Evolutionary conservation across 495 filamentous ascomycete species (phyloP), one percentile per base, ranked within the genome.

Genomic region (Penicillium verhagenii): DNA sequence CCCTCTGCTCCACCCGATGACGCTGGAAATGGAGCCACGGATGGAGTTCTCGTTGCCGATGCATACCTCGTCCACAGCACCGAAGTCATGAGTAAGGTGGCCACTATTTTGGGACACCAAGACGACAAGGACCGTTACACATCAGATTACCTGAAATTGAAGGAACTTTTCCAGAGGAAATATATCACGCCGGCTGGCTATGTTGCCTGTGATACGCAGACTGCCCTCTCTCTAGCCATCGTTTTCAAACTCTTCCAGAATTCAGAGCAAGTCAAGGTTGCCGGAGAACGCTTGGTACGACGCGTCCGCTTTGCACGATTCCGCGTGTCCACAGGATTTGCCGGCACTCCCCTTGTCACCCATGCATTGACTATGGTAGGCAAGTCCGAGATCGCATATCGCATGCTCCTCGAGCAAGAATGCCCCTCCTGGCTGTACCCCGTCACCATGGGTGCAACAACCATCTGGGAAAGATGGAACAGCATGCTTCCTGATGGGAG

Each of bases 401-500:
- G 69, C 7, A 77, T 77, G 74, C 57, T 77, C 13, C 63, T 69
- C 48, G 47, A 79, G 65, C 70, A 71, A 18, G 57, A 48, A 14
- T 63, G 74, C 24, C 75, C 80, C 1, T 79, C 70, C 7, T 82
- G 79, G 79, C 58, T 83, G 38, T 82, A 80, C 59, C 79, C 76
- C 5, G 69, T 84, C 18, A 67, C 63, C 2, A 77, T 80, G 74
- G 74, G 72, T 7, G 80, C 73, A 0, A 84, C 82, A 0, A 81
- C 80, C 2, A 74, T 76, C 1, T 83, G 79, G 81, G 81, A 85
- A 61, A 68, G 82, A 5, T 83, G 82, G 81, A 76, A 83, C 51
- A 76, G 71, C 25, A 73, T 85, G 57, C 66, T 81, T 3, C 73
- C 76, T 0, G 70, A 83, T 56, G 79, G 80, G 1, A 67, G 66